Evolutionary conservation across 2,329 filamentous ascomycete species (phyloP).

Genomic region (Fonsecaea monophora): DNA sequence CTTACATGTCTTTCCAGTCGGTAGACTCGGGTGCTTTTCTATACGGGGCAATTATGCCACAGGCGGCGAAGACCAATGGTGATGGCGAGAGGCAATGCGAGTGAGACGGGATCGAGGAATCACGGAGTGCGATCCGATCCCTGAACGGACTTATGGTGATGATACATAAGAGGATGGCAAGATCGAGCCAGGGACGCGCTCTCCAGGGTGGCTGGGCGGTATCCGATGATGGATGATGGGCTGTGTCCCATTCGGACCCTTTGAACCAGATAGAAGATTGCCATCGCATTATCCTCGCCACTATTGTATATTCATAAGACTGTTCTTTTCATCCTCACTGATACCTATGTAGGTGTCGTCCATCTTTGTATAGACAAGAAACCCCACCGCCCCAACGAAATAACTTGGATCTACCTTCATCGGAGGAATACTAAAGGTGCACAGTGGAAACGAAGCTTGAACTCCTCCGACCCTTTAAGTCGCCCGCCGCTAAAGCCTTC

Average conservation of each 20-base stretch:
- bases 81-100: background rate
- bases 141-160: background rate
- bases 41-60: background rate
- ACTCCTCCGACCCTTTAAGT: background rate
- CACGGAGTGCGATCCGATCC: background rate
- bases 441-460: conserved; percentile 3
- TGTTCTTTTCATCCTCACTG: background rate
- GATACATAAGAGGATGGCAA: background rate
- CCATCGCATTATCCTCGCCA: background rate
- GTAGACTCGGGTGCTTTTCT: background rate
- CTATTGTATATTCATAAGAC: background rate
- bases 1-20: background rate
- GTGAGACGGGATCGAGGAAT: background rate
- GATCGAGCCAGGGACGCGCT: background rate
- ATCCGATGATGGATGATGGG: background rate
- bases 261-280: background rate
- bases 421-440: background rate
- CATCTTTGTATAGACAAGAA: background rate
- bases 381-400: background rate
- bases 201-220: background rate
- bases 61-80: background rate
- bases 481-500: background rate
- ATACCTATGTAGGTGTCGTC: background rate
- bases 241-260: background rate
- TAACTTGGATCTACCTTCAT: background rate